Conservation (phyloP, 2,329 filamentous ascomycete genomes). For the Exophiala calicioides region DNA sequence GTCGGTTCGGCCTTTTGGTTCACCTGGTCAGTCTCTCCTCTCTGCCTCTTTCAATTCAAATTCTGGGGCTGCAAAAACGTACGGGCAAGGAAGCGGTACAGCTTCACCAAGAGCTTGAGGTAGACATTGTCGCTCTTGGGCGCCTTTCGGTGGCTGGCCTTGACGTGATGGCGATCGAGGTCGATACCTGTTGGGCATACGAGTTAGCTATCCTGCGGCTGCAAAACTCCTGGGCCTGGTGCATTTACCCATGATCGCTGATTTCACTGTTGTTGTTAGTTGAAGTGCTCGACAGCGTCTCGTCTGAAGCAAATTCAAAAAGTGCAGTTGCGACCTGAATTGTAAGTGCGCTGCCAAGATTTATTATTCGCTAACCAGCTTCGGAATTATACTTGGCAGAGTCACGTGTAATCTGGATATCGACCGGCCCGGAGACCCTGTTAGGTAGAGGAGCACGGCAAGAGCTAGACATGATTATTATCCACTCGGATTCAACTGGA, state of each 20-base stretch:
- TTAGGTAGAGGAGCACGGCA: no score
- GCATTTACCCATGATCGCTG: slow-evolving; percentile 32
- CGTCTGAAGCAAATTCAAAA: no score
- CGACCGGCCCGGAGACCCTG: no score
- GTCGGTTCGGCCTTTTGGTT: slow-evolving; percentile 79
- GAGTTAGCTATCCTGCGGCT: slow-evolving; percentile 8
- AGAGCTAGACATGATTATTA: no score
- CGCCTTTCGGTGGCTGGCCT: slow-evolving; percentile 78
- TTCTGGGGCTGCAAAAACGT: slow-evolving; percentile 49
- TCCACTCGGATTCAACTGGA: no score
- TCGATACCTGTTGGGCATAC: slow-evolving; percentile 53
- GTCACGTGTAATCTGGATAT: no score
- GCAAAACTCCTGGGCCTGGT: neutral
- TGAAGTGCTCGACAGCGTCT: slow-evolving; percentile 24
- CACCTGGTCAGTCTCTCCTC: slow-evolving; percentile 17
- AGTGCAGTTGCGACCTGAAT: no score
- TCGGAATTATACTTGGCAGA: neutral
- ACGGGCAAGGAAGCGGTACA: slow-evolving; percentile 96
- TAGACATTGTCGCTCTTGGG: slow-evolving; percentile 99
- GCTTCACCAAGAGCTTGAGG: slow-evolving; percentile 95
- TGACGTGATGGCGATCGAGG: slow-evolving; percentile 64
- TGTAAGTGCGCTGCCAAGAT: slow-evolving; percentile 27
- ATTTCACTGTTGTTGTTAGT: slow-evolving; percentile 21
- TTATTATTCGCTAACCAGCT: slow-evolving; percentile 12
- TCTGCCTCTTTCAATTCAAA: neutral